Base-by-base conservation (phyloP, 2,329 filamentous ascomycete species). In the Ceratocystiopsis brevicomis region DNA sequence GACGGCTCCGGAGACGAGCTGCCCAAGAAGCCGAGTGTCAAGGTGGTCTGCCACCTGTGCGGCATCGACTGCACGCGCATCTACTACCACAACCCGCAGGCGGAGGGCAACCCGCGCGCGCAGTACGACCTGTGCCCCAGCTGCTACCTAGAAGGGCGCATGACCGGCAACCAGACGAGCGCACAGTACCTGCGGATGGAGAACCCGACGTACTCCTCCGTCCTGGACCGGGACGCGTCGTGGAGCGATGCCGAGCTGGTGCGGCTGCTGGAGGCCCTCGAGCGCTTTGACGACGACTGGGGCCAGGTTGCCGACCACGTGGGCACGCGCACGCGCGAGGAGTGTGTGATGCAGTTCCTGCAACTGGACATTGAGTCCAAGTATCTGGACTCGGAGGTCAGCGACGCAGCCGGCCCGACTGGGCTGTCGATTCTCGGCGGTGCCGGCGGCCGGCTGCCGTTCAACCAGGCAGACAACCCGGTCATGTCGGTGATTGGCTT, bases 331-430 rank as follows among this genome's bases (percentile, higher is more conserved):
- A 94, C 86, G 2, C 73, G 85, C 43, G 92, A 98, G 59, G 88
- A 98, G 63, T 98, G 90, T 58, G 88, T 96, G 15, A 71, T 96
- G 53, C 90, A 95, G 58, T 98, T 98, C 65, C 61, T 98, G 50
- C 86, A 95, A 56, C 69, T 98, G 34, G 88, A 95, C 52, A 98
- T 98, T 48, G 90, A 96, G 59, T 88, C 95, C 64, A 92, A 93
- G 59, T 98, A 95, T 56, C 67, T 95, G 11, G 87, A 96, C 53
- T 76, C 84, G 9, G 78, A 88, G 53, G 67, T 71, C 9, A 53
- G 60, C 12, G 10, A 11, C 16, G 60, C 71, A 43, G 67, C 64
- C 45, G 66, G 67, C 40, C 69, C 67, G 12, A 71, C 64, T 1
- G 72, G 76, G 9, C 65, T 82, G 44, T 67, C 73, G 44, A 66